Evolutionary conservation across 345 rosid species (phyloP).

Genomic region (Crucihimalaya himalaica): DNA sequence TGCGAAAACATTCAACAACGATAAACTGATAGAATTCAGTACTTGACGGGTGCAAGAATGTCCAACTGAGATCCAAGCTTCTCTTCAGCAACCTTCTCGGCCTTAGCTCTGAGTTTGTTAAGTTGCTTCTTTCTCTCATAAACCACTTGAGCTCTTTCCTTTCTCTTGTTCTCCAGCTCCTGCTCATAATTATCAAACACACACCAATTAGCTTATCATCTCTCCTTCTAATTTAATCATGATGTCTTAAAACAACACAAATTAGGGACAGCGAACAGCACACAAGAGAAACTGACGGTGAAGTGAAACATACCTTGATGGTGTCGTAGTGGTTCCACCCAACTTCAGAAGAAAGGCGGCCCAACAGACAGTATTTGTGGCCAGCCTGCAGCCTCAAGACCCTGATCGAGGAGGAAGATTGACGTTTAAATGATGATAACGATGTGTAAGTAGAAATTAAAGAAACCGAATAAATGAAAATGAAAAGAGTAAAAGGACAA

Average conservation of each 20-base stretch:
- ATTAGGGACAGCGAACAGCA: background rate
- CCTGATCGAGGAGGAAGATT: constrained; percentile 40
- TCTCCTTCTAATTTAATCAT: background rate
- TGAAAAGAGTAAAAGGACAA: constrained; percentile 30
- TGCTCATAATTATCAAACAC: constrained; percentile 26
- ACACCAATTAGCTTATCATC: background rate
- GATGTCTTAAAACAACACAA: background rate
- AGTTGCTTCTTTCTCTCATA: constrained; percentile 85
- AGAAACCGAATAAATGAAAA: background rate
- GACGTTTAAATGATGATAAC: background rate
- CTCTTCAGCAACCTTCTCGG: constrained; percentile 77
- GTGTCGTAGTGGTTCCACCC: constrained; percentile 86
- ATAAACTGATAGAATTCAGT: constrained; percentile 34
- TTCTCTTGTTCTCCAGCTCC: constrained; percentile 88
- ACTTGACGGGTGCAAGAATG: constrained; percentile 63
- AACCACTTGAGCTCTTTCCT: constrained; percentile 62
- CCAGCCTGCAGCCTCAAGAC: constrained; percentile 85
- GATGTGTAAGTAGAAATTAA: background rate
- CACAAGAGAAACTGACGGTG: background rate
- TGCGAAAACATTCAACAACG: constrained; percentile 16
- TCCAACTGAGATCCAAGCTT: constrained; percentile 75
- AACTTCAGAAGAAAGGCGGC: constrained; percentile 69
- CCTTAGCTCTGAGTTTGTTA: constrained; percentile 71
- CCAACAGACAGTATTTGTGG: constrained; percentile 74
- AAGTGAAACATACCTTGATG: constrained; percentile 56